These are phyloP conservation scores for Clonostachys chloroleuca DNA, from an alignment of 2,329 filamentous ascomycete species.

Conservation along the genomic window DNA sequence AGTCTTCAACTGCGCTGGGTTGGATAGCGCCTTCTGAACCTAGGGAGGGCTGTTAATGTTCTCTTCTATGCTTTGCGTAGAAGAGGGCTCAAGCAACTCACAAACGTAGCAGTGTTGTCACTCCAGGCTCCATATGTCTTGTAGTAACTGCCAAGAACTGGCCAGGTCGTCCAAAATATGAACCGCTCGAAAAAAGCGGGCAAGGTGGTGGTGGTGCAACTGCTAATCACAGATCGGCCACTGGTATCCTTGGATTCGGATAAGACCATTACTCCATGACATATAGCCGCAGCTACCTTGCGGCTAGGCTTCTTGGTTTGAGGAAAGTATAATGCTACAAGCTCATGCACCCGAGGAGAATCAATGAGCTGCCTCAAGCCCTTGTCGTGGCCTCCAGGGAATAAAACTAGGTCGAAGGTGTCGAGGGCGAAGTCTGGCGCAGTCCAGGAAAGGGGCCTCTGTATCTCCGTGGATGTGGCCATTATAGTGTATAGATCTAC, in stretches of 20 bases:
- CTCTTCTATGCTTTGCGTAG: too few relatives aligned
- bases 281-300: conserved; percentile 42
- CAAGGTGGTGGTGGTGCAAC: conserved; percentile 41
- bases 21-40: conserved; percentile 35
- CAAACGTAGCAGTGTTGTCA: conserved; percentile 44
- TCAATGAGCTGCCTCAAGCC: conserved; percentile 45
- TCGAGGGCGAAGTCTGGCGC: conserved; percentile 35
- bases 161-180: conserved; percentile 42
- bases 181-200: conserved; percentile 42
- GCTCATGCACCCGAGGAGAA: conserved; percentile 33
- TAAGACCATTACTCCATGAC: conserved; percentile 49
- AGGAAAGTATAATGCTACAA: conserved; percentile 41
- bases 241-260: conserved; percentile 30
- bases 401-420: conserved; percentile 40
- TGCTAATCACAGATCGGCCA: conserved; percentile 39
- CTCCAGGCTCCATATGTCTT: conserved; percentile 50
- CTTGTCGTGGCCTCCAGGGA: conserved; percentile 51
- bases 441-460: conserved; percentile 38
- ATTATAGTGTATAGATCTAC: conserved; percentile 35
- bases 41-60: too few relatives aligned
- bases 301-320: conserved; percentile 18
- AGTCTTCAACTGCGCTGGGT: conserved; percentile 35
- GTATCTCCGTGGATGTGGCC: conserved; percentile 31
- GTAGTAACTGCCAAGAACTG: conserved; percentile 48
- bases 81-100: too few relatives aligned